phyloP scores from a whole-genome alignment of 805 yeast species.

The Wickerhamiella spandovensis region DNA sequence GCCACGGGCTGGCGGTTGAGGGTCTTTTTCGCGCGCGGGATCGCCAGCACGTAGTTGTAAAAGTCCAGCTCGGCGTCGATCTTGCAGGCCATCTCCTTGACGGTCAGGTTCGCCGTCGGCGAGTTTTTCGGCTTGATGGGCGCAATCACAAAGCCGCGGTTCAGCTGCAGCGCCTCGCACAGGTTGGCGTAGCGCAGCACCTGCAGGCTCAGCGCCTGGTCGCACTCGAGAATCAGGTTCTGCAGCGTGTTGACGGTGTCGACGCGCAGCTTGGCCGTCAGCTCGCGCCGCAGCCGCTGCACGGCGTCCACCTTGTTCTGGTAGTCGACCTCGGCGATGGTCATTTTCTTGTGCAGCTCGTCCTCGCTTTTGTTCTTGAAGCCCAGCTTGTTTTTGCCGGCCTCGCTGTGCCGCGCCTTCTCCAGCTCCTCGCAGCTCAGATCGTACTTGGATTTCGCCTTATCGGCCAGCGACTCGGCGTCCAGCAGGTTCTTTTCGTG shows the following conservation, averaged over 20 bases:
- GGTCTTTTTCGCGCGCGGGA: slow-evolving; percentile 17
- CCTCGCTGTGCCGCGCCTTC: slow-evolving; percentile 66
- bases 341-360: slow-evolving; percentile 67
- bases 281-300: slow-evolving; percentile 58
- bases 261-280: slow-evolving; percentile 65
- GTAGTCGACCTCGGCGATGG: slow-evolving; percentile 76
- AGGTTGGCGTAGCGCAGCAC: slow-evolving; percentile 80
- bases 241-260: slow-evolving; percentile 55
- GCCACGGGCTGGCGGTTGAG: slow-evolving; percentile 24
- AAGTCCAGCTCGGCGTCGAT: slow-evolving; percentile 77
- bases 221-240: slow-evolving; percentile 71
- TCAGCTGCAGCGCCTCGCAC: slow-evolving; percentile 70
- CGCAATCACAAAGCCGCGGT: slow-evolving; percentile 68
- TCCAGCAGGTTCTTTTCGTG: slow-evolving; percentile 78
- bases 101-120: slow-evolving; percentile 38
- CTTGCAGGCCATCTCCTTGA: slow-evolving; percentile 62
- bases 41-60: slow-evolving; percentile 44
- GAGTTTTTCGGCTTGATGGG: slow-evolving; percentile 45
- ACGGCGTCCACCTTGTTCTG: slow-evolving; percentile 61
- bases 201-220: slow-evolving; percentile 79
- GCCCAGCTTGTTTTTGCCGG: slow-evolving; percentile 66
- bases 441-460: slow-evolving; percentile 68
- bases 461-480: slow-evolving; percentile 71
- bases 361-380: slow-evolving; percentile 87
- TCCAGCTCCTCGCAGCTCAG: slow-evolving; percentile 80